A percentile compares a stretch with the other conserved stretches of the same genome.
Evolutionary conservation across 371 early-diverging fungal genomes (phyloP).

Genomic region (Lichtheimia corymbifera): DNA sequence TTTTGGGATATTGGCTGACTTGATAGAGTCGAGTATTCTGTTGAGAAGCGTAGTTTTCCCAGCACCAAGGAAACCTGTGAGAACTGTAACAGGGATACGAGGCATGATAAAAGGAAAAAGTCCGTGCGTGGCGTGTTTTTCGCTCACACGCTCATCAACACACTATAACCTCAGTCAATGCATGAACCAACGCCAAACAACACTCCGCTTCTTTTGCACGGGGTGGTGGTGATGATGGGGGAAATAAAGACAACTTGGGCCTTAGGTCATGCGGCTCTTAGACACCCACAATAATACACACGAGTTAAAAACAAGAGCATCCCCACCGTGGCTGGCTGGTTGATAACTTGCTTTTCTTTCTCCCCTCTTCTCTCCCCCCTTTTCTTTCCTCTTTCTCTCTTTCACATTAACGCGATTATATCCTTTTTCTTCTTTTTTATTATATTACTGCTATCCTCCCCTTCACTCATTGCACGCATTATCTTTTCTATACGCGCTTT

Average conservation of each 20-base stretch:
- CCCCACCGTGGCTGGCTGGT: no score
- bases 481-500: no score
- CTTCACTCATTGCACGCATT: background rate
- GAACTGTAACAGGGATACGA: conserved; percentile 27
- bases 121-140: no score
- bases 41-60: conserved; percentile 41
- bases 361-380: background rate
- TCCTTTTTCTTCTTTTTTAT: background rate
- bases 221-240: no score
- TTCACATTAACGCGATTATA: background rate
- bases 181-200: no score
- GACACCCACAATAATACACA: no score
- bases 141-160: no score
- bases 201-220: no score
- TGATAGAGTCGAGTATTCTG: conserved; percentile 26
- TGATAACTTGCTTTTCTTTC: background rate
- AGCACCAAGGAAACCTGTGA: conserved; percentile 32
- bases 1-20: conserved; percentile 16
- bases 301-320: no score
- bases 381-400: background rate
- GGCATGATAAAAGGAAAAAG: background rate
- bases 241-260: no score
- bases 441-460: background rate
- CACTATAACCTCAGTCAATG: no score
- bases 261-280: no score